phyloP scores from a whole-genome alignment of 257 asterid species.

The Rubia yunnanensis region DNA sequence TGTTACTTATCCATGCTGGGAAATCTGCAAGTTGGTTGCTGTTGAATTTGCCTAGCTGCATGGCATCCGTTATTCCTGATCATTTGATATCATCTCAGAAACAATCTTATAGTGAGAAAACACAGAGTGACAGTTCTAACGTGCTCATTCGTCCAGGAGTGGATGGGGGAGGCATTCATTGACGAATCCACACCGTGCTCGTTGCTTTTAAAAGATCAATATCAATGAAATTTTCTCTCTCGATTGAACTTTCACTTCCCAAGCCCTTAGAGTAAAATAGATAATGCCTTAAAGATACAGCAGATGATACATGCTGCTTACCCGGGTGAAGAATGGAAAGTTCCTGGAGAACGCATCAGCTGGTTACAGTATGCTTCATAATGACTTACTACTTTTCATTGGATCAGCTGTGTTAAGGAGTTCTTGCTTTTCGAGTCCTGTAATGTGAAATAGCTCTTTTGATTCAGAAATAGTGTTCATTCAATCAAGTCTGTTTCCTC shows the following conservation, averaged over 20 bases:
- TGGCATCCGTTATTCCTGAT: conserved; percentile 5
- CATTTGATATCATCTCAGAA: not conserved
- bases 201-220: not conserved
- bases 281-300: not conserved
- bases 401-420: not conserved
- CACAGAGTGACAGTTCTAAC: not conserved
- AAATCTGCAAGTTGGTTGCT: conserved; percentile 10
- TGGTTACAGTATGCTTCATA: not conserved
- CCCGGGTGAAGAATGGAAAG: not conserved
- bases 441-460: not conserved
- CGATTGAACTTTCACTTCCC: not conserved
- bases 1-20: not conserved
- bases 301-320: not conserved
- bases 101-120: not conserved
- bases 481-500: not conserved
- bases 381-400: not conserved
- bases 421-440: not conserved
- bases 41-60: conserved; percentile 8
- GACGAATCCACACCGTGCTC: conserved; percentile 6
- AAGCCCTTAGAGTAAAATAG: not conserved
- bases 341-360: not conserved
- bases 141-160: not conserved
- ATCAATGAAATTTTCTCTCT: not conserved
- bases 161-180: conserved; percentile 5
- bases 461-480: not conserved